Base-by-base conservation (phyloP, 1,284 basidiomycete genomes). In the Chalciporus sp. region DNA sequence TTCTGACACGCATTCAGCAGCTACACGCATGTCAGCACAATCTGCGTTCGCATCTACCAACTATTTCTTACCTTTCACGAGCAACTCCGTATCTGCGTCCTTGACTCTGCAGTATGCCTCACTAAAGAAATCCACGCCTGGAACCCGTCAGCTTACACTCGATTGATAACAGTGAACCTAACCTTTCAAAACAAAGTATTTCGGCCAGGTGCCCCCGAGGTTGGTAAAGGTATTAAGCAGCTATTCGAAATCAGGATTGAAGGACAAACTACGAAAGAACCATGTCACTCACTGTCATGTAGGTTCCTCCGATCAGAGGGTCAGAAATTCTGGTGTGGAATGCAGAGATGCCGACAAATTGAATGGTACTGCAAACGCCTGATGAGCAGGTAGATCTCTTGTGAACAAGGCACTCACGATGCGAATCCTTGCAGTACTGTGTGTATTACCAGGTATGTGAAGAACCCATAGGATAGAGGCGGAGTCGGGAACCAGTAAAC, bases 291-390 rank as follows among this genome's bases (percentile, higher is more conserved):
- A 94, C 93, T 14, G 95, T 98, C 95, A 98, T 98, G 70, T 98
- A 98, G 1, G 95, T 98, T 46, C 95, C 97, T 28, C 97, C 97
- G 57, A 99, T 98, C 14, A 98, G 68, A 0, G 97, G 97, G 69
- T 99, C 97, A 0, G 97, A 95, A 49, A 99, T 90, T 57, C 93
- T 88, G 2, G 95, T 98, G 69, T 99, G 96, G 82, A 98, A 99
- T 4, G 97, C 96, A 9, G 94, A 94, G 61, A 99, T 95, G 16
- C 96, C 95, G 19, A 98, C 96, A 66, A 99, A 99, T 72, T 99
- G 96, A 10, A 99, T 90, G 7, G 97, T 99, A 50, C 94, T 95
- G 55, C 43, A 39, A 44, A 35, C 43, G 39, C 37, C 37, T 12
- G 37, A 51, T 56, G 27, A 55, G 41, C 28, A 43, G 53, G n/a